Conservation (phyloP, 2,329 filamentous ascomycete species). For the Colletotrichum acutatum region DNA sequence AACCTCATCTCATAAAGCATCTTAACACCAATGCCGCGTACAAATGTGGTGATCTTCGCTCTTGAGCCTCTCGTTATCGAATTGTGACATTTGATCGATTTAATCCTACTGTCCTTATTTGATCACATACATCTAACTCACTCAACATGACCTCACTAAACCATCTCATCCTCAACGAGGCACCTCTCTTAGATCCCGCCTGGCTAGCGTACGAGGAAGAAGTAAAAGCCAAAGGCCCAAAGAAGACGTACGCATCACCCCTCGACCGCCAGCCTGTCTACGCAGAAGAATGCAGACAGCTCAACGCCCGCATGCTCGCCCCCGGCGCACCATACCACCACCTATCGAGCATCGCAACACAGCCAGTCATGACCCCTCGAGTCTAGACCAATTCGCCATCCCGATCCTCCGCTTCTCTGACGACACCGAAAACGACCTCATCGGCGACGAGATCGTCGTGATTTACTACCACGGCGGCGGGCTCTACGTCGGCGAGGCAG, state of each 20-base stretch:
- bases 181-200: slow-evolving; percentile 50
- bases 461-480: slow-evolving; percentile 63
- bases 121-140: neutral
- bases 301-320: slow-evolving; percentile 48
- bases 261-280: slow-evolving; percentile 52
- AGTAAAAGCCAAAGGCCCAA: slow-evolving; percentile 42
- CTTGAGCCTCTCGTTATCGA: neutral
- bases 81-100: neutral
- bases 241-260: slow-evolving; percentile 40
- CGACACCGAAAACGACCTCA: too few relatives aligned
- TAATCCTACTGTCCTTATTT: too few relatives aligned
- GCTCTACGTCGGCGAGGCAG: slow-evolving; percentile 57
- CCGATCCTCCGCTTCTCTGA: slow-evolving; percentile 44
- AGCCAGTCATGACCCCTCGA: slow-evolving; percentile 46
- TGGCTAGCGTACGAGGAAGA: slow-evolving; percentile 53
- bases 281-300: slow-evolving; percentile 51
- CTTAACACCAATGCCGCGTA: neutral
- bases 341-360: slow-evolving; percentile 47
- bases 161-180: slow-evolving; percentile 14
- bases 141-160: slow-evolving; percentile 7
- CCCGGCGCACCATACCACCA: slow-evolving; percentile 49
- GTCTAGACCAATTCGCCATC: slow-evolving; percentile 46
- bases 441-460: slow-evolving; percentile 42
- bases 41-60: neutral
- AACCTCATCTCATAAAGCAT: slow-evolving; percentile 12